Base-by-base conservation (phyloP, 2,329 filamentous ascomycete species). In the Claviceps arundinis region DNA sequence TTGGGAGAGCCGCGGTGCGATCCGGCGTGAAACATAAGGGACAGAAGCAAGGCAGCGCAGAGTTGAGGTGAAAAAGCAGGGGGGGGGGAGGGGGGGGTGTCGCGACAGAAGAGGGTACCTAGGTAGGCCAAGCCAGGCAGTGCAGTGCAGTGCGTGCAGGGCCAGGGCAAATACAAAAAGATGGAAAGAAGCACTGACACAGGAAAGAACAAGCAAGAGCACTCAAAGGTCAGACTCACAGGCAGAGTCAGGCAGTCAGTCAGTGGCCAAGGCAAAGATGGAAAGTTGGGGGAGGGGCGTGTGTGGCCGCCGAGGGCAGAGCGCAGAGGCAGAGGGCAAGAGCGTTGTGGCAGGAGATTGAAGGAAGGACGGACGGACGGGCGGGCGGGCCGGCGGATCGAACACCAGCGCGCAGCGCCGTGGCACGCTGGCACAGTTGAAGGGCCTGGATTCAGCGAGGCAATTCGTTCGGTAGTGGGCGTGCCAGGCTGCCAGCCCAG, bases 171-270 rank as follows among this genome's bases (percentile, higher is more conserved):
- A 50, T 38, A 50, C 42, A 51, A 55, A 51, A 55, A 50, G 55
- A 48, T 24, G 43, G 49, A 55, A 57, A 59, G 59, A 59, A 59
- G 58, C 57, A 52, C 48, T 60, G 58, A 47, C 48, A 30, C 34
- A 37, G 37, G 47, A 48, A 51, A 44, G 48, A 47, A 51, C 49
- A 60, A 58, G 56, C 56, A 52, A 54, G 50, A 51, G 22, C 22
- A 4, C 22, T 4, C 22, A 22, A 22, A 22, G 22, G 22, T 22
- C 22, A 22, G 22, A 22, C 22, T 22, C 16, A 38, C 6, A 34
- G 46, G 4, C 30, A 17, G 46, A 48, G 46, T 38, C 17, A 42
- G 48, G 5, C n/a, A 16, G n/a, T 17, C 6, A 41, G n/a, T 41
- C 40, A 17, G 40, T 26, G 26, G 26, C 26, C 26, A 26, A 26